Percentiles rank a stretch among this genome's conserved stretches.
These are phyloP conservation scores for Microcera coccophila DNA, from an alignment of 2,329 filamentous ascomycete species.

Conservation along the genomic window DNA sequence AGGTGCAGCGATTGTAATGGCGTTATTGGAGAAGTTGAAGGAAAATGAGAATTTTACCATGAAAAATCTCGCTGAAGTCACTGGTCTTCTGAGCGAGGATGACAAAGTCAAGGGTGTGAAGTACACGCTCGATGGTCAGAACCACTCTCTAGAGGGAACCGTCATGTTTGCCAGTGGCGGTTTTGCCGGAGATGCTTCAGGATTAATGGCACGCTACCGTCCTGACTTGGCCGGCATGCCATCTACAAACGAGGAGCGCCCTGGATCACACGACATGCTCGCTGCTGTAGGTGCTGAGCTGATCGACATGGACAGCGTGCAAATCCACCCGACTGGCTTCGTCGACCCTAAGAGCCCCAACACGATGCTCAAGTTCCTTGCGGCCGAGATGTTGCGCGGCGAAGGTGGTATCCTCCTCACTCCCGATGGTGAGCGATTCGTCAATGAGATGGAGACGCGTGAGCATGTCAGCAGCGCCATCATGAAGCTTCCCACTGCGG, in stretches of 20 bases:
- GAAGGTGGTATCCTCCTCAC: slow-evolving; percentile 58
- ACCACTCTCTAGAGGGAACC: slow-evolving; percentile 38
- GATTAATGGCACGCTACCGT: slow-evolving; percentile 52
- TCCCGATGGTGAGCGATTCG: slow-evolving; percentile 47
- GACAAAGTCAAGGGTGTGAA: slow-evolving; percentile 49
- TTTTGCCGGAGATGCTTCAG: slow-evolving; percentile 58
- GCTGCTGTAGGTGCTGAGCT: slow-evolving; percentile 38
- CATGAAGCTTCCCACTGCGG: slow-evolving; percentile 36
- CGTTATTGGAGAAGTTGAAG: slow-evolving; percentile 50
- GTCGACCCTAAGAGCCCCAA: slow-evolving; percentile 48
- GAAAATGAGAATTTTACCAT: slow-evolving; percentile 49
- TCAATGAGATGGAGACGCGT: slow-evolving; percentile 60
- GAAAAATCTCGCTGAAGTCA: slow-evolving; percentile 50
- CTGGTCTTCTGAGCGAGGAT: slow-evolving; percentile 40
- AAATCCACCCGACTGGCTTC: slow-evolving; percentile 64
- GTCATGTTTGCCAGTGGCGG: slow-evolving; percentile 60
- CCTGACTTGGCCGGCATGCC: slow-evolving; percentile 58
- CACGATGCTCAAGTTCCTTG: slow-evolving; percentile 56
- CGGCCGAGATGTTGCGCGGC: slow-evolving; percentile 59
- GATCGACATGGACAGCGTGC: slow-evolving; percentile 54
- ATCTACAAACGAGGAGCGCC: slow-evolving; percentile 58
- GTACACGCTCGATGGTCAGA: slow-evolving; percentile 37
- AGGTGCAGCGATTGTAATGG: slow-evolving; percentile 54
- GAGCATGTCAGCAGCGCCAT: slow-evolving; percentile 54
- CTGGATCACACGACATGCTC: slow-evolving; percentile 49